Evolutionary conservation across 2,329 filamentous ascomycete species (phyloP).

Genomic region (Bipolaris oryzae): DNA sequence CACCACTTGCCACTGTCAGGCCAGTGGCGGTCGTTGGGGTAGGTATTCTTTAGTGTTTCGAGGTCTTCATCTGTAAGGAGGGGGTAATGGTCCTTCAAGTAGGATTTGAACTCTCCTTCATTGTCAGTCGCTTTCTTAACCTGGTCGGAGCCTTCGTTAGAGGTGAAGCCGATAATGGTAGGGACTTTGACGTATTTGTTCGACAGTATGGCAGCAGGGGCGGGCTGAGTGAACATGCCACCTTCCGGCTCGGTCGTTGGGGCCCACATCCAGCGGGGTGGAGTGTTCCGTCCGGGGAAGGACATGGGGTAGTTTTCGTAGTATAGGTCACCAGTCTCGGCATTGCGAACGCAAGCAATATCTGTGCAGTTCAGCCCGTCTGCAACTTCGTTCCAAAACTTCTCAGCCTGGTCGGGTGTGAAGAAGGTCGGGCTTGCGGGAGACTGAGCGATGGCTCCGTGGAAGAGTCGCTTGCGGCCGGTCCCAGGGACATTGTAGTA

Average conservation of each 20-base stretch:
- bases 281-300: slow-evolving; percentile 39
- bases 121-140: slow-evolving; percentile 46
- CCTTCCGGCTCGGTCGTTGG: slow-evolving; percentile 39
- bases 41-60: slow-evolving; percentile 29
- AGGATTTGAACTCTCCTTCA: slow-evolving; percentile 46
- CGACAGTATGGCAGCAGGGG: slow-evolving; percentile 35
- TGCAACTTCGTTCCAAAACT: slow-evolving; percentile 42
- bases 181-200: slow-evolving; percentile 40
- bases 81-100: slow-evolving; percentile 50
- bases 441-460: slow-evolving; percentile 41
- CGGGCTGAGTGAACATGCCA: slow-evolving; percentile 39
- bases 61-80: slow-evolving; percentile 61
- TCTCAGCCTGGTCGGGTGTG: slow-evolving; percentile 37
- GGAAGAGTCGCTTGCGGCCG: slow-evolving; percentile 38
- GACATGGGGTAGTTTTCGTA: slow-evolving; percentile 44
- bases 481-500: slow-evolving; percentile 33
- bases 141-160: slow-evolving; percentile 50
- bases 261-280: slow-evolving; percentile 46
- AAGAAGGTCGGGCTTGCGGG: slow-evolving; percentile 43
- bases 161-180: slow-evolving; percentile 41
- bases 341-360: slow-evolving; percentile 36
- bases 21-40: slow-evolving; percentile 45
- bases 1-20: slow-evolving; percentile 41
- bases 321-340: slow-evolving; percentile 38
- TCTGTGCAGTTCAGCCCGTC: slow-evolving; percentile 40